A percentile compares a stretch with the other conserved stretches of the same genome.
These are phyloP conservation scores for Dalbergia cultrata DNA, from an alignment of 306 rosid species.

Conservation along the genomic window DNA sequence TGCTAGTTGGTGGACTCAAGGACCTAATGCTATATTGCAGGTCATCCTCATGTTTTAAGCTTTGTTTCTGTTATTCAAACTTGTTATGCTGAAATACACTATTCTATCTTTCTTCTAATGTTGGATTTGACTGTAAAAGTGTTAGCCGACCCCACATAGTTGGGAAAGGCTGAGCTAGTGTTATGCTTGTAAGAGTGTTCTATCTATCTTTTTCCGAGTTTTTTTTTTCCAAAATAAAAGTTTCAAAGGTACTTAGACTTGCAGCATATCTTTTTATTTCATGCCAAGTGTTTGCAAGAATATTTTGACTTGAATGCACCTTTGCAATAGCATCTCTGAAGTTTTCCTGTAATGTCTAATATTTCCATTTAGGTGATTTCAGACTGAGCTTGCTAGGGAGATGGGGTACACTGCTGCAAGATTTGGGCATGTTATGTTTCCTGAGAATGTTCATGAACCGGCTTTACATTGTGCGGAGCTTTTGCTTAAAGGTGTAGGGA, in stretches of 20 bases:
- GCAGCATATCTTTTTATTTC: background rate
- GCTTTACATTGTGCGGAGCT: slow-evolving; percentile 90
- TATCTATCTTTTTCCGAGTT: background rate
- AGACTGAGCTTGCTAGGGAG: slow-evolving; percentile 97
- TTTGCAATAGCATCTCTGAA: slow-evolving; percentile 50
- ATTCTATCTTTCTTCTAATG: slow-evolving; percentile 34
- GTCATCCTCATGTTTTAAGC: slow-evolving; percentile 55
- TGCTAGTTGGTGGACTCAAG: slow-evolving; percentile 99
- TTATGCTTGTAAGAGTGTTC: background rate
- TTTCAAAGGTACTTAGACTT: background rate
- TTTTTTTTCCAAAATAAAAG: too few species aligned
- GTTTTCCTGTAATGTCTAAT: slow-evolving; percentile 58
- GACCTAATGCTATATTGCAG: slow-evolving; percentile 92
- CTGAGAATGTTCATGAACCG: slow-evolving; percentile 95
- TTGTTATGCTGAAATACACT: slow-evolving; percentile 19
- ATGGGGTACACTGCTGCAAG: slow-evolving; percentile 93
- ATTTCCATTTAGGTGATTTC: slow-evolving; percentile 80
- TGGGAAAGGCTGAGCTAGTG: background rate
- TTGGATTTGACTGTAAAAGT: slow-evolving; percentile 33
- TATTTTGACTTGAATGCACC: slow-evolving; percentile 34
- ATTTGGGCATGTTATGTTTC: slow-evolving; percentile 99
- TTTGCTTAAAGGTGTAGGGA: slow-evolving; percentile 92
- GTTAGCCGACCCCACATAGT: background rate
- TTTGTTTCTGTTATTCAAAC: slow-evolving; percentile 28
- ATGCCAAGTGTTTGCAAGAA: slow-evolving; percentile 30